Evolutionary conservation across 2,329 filamentous ascomycete genomes (phyloP), one percentile per base, ranked within the genome.

Genomic region (Ophiostoma populinum): DNA sequence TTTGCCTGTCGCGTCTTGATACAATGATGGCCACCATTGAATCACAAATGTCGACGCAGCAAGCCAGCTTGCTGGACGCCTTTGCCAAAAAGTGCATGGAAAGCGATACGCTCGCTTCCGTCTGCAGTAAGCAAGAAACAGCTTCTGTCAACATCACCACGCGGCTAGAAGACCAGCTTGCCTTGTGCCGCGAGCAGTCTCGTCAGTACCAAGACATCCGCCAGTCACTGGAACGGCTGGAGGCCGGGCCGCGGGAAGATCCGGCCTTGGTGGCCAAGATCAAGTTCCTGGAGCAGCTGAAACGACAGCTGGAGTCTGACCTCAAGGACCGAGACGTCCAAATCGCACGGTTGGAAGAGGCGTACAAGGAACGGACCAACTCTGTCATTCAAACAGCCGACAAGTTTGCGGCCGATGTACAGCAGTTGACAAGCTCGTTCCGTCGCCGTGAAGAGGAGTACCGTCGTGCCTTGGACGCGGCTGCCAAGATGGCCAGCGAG

Each of bases 391-490:
- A 21, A 2, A 31, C 38, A 7, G 15, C 24, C 2, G 33, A 37
- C 0, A 33, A 20, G n/a, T 40, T 43, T 15, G 29, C 32, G 6
- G 3, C 7, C 1, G 27, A 42, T 5, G 16, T 42, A 2, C 35
- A 29, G 11, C 24, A 40, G 5, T 29, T 46, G 1, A 27, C n/a
- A n/a, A 18, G 24, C 17, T 20, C 21, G 2, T 34, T 37, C 7
- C 27, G 24, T 5, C 24, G 36, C 6, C 27, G 37, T 7, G 43
- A 44, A 15, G 36, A 39, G 7, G 36, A 39, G 12, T 41, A 39
- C 22, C 37, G 36, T 2, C 35, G 35, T 10, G 30, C 34, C 2
- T 12, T 40, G 6, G 40, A 41, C 2, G 24, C 34, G 13, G 34
- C 37, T 1, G 25, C 26, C 4, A 35, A 41, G 0, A 24, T 40